Evolutionary conservation across 441 rosid genomes (phyloP).

Genomic region (Syzygium malaccense): DNA sequence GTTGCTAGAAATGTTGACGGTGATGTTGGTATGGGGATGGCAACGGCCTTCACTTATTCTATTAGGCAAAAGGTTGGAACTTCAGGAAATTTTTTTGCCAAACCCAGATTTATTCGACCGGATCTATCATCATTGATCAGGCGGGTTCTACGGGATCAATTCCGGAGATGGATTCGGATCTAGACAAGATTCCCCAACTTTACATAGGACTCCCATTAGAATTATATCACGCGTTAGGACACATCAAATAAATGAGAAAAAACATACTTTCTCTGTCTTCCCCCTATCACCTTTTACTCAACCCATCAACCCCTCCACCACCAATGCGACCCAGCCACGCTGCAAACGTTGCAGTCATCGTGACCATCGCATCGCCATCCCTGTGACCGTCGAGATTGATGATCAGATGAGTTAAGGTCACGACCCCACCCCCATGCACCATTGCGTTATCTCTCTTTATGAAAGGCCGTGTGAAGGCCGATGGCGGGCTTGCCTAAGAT

Average conservation of each 20-base stretch:
- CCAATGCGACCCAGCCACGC: accelerated
- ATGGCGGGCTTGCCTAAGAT: neutral
- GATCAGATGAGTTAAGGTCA: too few species aligned
- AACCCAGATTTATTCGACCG: neutral
- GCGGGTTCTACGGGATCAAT: too few species aligned
- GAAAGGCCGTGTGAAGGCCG: neutral
- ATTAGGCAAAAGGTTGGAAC: neutral
- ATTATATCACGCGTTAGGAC: neutral
- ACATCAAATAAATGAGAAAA: neutral
- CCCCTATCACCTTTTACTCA: neutral
- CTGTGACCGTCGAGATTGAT: accelerated
- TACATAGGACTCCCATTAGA: accelerated
- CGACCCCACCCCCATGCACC: too few species aligned
- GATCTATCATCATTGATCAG: neutral
- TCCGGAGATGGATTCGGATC: accelerated
- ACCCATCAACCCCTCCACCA: accelerated
- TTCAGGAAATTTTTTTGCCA: neutral
- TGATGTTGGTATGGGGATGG: neutral
- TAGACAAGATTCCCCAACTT: neutral
- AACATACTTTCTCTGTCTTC: neutral
- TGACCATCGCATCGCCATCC: neutral
- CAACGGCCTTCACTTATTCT: accelerated
- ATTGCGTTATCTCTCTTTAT: too few species aligned
- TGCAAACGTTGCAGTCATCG: accelerated
- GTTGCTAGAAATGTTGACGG: accelerated